Evolutionary conservation across 2,329 filamentous ascomycete species (phyloP).

Genomic region (Colletotrichum magnum): DNA sequence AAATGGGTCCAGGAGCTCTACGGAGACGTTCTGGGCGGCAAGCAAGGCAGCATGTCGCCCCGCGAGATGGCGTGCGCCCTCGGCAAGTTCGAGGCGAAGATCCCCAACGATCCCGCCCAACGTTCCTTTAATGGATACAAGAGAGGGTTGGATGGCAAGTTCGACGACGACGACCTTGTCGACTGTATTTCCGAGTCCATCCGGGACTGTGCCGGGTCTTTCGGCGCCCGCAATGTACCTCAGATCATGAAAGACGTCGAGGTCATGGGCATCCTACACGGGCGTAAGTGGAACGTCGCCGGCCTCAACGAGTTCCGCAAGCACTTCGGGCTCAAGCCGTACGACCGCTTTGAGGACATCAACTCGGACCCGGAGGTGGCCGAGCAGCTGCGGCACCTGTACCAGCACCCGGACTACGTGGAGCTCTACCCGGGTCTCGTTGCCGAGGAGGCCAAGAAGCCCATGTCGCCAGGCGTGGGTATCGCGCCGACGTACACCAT

Average conservation of each 20-base stretch:
- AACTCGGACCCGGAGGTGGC: constrained; percentile 82
- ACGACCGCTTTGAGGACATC: constrained; percentile 86
- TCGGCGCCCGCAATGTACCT: constrained; percentile 82
- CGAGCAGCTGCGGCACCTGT: constrained; percentile 75
- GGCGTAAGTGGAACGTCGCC: constrained; percentile 82
- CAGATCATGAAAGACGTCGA: constrained; percentile 81
- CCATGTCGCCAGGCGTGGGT: constrained; percentile 81
- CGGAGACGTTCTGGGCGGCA: constrained; percentile 68
- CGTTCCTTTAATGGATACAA: constrained; percentile 77
- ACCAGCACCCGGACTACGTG: constrained; percentile 84
- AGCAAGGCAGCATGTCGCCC: constrained; percentile 65
- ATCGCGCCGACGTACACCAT: constrained; percentile 84
- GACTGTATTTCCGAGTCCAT: constrained; percentile 77
- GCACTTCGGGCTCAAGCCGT: constrained; percentile 82
- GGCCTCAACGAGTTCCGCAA: constrained; percentile 89
- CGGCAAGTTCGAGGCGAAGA: constrained; percentile 71
- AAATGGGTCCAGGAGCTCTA: constrained; percentile 84
- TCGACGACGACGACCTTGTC: constrained; percentile 83
- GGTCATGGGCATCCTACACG: constrained; percentile 84
- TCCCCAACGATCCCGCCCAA: constrained; percentile 77
- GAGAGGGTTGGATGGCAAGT: constrained; percentile 76
- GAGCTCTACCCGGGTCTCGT: constrained; percentile 87
- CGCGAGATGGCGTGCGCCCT: constrained; percentile 75
- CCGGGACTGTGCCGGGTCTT: constrained; percentile 82
- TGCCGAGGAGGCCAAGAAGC: constrained; percentile 80